phyloP scores from a whole-genome alignment of 345 rosid genomes.

The Moricandia arvensis region DNA sequence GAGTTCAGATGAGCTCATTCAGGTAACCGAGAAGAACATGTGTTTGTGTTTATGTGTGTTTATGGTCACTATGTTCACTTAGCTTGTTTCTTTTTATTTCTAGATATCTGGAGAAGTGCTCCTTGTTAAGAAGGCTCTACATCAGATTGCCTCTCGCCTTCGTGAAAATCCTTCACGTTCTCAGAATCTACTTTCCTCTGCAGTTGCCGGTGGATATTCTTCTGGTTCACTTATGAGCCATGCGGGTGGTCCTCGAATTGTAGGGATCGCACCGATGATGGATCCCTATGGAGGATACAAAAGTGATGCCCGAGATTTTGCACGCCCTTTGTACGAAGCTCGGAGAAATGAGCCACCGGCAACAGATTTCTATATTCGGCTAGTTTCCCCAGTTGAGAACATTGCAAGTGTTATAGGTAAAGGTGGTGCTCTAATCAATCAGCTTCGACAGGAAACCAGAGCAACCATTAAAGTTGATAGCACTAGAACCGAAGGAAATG shows the following conservation, averaged over 20 bases:
- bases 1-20: conserved; percentile 88
- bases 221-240: conserved; percentile 64
- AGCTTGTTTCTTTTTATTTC: neutral
- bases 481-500: conserved; percentile 77
- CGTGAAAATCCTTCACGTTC: conserved; percentile 91
- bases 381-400: conserved; percentile 77
- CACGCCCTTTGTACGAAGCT: conserved; percentile 70
- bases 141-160: conserved; percentile 76
- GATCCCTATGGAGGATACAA: conserved; percentile 83
- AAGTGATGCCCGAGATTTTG: conserved; percentile 76
- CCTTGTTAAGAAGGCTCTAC: conserved; percentile 78
- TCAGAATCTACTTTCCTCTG: conserved; percentile 73
- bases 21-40: conserved; percentile 44
- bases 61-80: neutral
- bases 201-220: conserved; percentile 54
- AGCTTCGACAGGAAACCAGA: conserved; percentile 86
- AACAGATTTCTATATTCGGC: conserved; percentile 72
- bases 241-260: conserved; percentile 59
- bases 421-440: conserved; percentile 88
- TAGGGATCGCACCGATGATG: conserved; percentile 77
- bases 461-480: conserved; percentile 92
- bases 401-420: conserved; percentile 94
- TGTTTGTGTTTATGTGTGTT: neutral
- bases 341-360: conserved; percentile 77
- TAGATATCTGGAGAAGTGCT: conserved; percentile 85